Evolutionary conservation across 345 rosid genomes (phyloP), one percentile per base, ranked within the genome.

Genomic region (Salix arbutifolia): DNA sequence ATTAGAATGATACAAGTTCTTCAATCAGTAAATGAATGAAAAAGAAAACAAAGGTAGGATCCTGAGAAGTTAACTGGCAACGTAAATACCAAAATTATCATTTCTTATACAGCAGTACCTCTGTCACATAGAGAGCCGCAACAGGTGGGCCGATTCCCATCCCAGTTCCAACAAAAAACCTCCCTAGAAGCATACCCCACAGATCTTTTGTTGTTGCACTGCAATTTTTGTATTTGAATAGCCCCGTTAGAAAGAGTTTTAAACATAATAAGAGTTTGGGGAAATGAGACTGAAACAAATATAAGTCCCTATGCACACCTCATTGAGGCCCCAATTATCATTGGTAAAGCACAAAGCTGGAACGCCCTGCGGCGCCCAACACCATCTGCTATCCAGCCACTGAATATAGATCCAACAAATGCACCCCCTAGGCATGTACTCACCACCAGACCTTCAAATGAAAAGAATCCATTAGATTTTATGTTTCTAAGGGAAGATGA

Each of bases 371-470:
- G 93, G 35, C 97, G 97, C 12, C 99, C 97, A 81, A 92, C 85
- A 19, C 97, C 97, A 84, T 95, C 99, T 8, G 97, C 92, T 33
- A 95, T 86, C 92, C 87, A 86, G 65, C 97, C 99, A 83, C 97
- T 92, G 73, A 92, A 83, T 80, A 91, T 50, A 35, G 94, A 95
- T 82, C 99, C 97, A 78, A 90, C 14, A 70, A 92, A 91, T 79
- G 97, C 99, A 53, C 99, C 99, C 19, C 91, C 99, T 83, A 95
- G 87, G 79, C 97, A 95, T 40, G 89, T 89, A 84, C 99, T 92
- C 72, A 95, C 99, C 71, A 91, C 99, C 52, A 95, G 85, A 77
- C 99, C 97, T 94, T 76, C 80, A 89, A 77, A 74, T 35, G 73
- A 81, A 84, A 75, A 71, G 52, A 78, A 69, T 56, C 75, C 21